Evolutionary conservation across 441 rosid genomes (phyloP).

Genomic region (Adansonia rubrostipa): DNA sequence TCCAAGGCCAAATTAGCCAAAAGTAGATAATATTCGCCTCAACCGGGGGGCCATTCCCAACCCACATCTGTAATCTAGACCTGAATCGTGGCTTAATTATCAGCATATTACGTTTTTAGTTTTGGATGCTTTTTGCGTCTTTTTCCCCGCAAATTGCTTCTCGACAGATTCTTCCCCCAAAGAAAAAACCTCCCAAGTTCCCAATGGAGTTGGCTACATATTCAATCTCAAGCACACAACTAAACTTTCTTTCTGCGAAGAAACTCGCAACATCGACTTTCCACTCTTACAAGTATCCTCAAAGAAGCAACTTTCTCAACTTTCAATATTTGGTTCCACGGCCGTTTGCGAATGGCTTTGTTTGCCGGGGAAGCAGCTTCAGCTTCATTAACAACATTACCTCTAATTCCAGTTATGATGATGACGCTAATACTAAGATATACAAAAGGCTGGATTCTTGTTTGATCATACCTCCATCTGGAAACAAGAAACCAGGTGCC

Average conservation of each 20-base stretch:
- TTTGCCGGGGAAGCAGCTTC: conserved; percentile 35
- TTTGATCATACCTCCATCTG: conserved; percentile 61
- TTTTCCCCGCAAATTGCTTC: not conserved
- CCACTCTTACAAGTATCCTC: conserved; percentile 14
- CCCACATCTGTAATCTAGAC: not conserved
- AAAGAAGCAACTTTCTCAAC: not conserved
- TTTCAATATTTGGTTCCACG: conserved; percentile 18
- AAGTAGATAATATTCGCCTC: not conserved
- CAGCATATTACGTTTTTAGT: conserved; percentile 21
- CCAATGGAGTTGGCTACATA: conserved; percentile 33
- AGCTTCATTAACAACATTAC: not conserved
- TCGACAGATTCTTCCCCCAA: not conserved
- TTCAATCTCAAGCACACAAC: conserved; percentile 19
- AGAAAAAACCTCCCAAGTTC: too few species aligned
- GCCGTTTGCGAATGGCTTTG: conserved; percentile 44
- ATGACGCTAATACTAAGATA: conserved; percentile 21
- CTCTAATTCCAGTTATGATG: conserved; percentile 13
- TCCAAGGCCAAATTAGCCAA: not conserved
- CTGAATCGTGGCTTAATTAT: conserved; percentile 44
- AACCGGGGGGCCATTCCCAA: not conserved
- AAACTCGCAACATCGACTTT: not conserved
- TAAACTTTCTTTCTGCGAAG: conserved; percentile 9
- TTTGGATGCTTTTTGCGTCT: not conserved
- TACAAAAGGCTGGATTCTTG: conserved; percentile 60
- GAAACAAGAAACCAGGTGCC: conserved; percentile 61